A percentile compares a stretch with the other conserved stretches of the same genome.
phyloP scores from a whole-genome alignment of 768 basidiomycete genomes.

The Paxillus involutus region DNA sequence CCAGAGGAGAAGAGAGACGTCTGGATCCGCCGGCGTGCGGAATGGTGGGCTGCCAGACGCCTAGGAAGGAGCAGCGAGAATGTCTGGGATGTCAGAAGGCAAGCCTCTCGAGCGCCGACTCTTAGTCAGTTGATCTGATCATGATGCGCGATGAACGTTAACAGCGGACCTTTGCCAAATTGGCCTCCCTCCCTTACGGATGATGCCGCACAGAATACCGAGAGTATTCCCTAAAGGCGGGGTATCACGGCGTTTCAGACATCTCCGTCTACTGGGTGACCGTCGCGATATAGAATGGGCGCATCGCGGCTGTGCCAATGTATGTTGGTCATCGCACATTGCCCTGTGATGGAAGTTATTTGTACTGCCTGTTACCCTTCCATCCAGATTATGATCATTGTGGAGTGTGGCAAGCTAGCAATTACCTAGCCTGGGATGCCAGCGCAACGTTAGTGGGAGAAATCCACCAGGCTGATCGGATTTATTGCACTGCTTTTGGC shows the following conservation, averaged over 20 bases:
- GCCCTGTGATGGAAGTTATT: too few relatives aligned
- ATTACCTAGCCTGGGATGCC: neutral
- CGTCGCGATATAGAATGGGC: too few relatives aligned
- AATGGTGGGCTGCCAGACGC: conserved; percentile 90
- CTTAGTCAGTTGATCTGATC: conserved; percentile 1
- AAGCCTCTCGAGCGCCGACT: conserved; percentile 30
- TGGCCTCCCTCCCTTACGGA: conserved; percentile 30
- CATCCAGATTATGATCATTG: too few relatives aligned
- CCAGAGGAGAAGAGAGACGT: conserved; percentile 75
- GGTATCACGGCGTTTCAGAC: neutral
- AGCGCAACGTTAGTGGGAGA: too few relatives aligned
- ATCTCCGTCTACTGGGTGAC: neutral
- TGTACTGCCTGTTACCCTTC: too few relatives aligned
- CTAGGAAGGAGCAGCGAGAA: conserved; percentile 86
- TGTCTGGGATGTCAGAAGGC: conserved; percentile 90
- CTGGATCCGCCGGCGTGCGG: conserved; percentile 86
- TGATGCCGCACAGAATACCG: conserved; percentile 16
- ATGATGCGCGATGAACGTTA: neutral
- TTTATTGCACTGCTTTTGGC: neutral
- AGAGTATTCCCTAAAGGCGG: conserved; percentile 20
- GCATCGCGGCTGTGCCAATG: neutral
- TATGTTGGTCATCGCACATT: neutral
- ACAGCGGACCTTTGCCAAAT: conserved; percentile 23
- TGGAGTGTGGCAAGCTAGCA: neutral
- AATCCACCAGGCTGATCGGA: too few relatives aligned